Percentiles rank a stretch among this genome's conserved stretches.
phyloP scores from a whole-genome alignment of 2,329 filamentous ascomycete genomes.

The Colletotrichum navitas region DNA sequence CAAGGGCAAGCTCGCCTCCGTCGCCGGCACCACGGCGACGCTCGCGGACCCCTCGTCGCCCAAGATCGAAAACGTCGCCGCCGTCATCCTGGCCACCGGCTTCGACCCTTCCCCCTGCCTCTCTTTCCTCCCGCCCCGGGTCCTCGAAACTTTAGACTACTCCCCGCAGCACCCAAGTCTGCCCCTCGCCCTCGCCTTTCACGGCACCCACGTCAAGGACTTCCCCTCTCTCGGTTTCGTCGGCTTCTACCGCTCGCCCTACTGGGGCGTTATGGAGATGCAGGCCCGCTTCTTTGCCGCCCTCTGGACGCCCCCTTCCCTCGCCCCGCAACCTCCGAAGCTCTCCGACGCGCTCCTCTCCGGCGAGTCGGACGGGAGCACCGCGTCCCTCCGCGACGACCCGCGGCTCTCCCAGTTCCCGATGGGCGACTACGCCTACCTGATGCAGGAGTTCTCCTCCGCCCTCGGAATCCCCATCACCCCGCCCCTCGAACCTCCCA shows the following conservation, averaged over 20 bases:
- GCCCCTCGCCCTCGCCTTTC: slow-evolving; percentile 76
- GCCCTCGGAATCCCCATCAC: slow-evolving; percentile 66
- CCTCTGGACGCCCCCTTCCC: slow-evolving; percentile 63
- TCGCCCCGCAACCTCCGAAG: slow-evolving; percentile 43
- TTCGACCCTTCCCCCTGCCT: slow-evolving; percentile 76
- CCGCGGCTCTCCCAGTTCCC: slow-evolving; percentile 77
- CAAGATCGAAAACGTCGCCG: slow-evolving; percentile 68
- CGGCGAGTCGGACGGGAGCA: slow-evolving; percentile 60
- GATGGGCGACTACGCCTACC: slow-evolving; percentile 83
- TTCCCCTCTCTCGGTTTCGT: slow-evolving; percentile 80
- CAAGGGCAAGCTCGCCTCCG: slow-evolving; percentile 59
- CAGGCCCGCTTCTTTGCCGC: slow-evolving; percentile 78
- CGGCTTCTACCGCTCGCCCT: slow-evolving; percentile 86
- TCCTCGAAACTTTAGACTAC: slow-evolving; percentile 70
- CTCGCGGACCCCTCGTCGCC: slow-evolving; percentile 49
- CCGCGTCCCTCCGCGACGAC: slow-evolving; percentile 64
- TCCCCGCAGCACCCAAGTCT: slow-evolving; percentile 66
- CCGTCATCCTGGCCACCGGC: slow-evolving; percentile 81
- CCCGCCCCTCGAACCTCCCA: slow-evolving; percentile 49
- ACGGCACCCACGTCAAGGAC: slow-evolving; percentile 71
- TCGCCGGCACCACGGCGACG: slow-evolving; percentile 54
- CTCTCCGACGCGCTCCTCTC: slow-evolving; percentile 57
- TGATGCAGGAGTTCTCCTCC: slow-evolving; percentile 78
- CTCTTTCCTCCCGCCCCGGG: slow-evolving; percentile 69
- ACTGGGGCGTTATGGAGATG: slow-evolving; percentile 91